Evolutionary conservation across 2,329 filamentous ascomycete genomes (phyloP), one percentile per base, ranked within the genome.

Genomic region (Clathrospora elynae): DNA sequence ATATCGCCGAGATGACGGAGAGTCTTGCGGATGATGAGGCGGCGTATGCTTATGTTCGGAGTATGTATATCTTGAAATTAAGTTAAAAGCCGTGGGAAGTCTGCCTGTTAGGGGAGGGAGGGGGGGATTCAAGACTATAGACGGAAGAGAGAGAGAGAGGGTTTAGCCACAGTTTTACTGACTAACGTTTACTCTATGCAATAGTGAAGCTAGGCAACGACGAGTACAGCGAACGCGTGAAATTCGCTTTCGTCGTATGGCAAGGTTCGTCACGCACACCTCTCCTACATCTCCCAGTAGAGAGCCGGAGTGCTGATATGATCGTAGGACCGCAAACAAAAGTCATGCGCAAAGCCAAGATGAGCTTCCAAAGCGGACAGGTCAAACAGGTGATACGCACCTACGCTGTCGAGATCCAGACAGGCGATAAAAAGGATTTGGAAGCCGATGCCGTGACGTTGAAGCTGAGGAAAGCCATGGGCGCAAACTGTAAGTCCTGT

Each of bases 191-290:
- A n/a, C n/a, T n/a, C n/a, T n/a, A n/a, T n/a, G n/a, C n/a, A n/a
- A n/a, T n/a, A n/a, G n/a, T 67, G 61, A 82, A 86, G 73, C 82
- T 87, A 67, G 83, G 83, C 64, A 87, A 87, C 72, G 84, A 88
- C 67, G 80, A 80, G 53, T 85, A 88, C 74, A 82, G 77, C 70
- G 83, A 74, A 62, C 75, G 85, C 24, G 80, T 86, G 62, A 88
- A 88, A 72, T 87, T 87, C 63, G 78, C 75, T 34, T 75, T 88
- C 34, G 71, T 87, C 20, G 77, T 86, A 53, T 88, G 84, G 84
- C 85, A 86, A 66, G 84, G 84, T 64, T 75, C 79, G 67, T 64
- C 12, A 9, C 16, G 7, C 24, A 6, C 11, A 3, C n/a, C 11
- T 3, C 3, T 19, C 5, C 14, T 10, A 10, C 6, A n/a, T 28